Evolutionary conservation across 805 yeast genomes (phyloP), one percentile per base, ranked within the genome.

Genomic region (Candida boidinii): DNA sequence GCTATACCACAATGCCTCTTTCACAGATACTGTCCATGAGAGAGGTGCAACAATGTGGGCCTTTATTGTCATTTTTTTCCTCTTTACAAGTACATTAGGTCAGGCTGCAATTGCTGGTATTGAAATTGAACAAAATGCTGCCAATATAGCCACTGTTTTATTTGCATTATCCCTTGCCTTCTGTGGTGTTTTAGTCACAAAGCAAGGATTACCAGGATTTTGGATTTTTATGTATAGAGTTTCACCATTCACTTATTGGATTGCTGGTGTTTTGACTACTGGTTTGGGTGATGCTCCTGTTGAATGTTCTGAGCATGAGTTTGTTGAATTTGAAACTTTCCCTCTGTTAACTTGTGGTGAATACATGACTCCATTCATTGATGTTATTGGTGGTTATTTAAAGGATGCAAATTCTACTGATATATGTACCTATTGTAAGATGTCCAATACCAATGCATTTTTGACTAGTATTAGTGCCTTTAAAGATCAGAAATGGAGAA

Each of bases 141-240:
- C 78, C 39, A 73, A 75, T 45, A 37, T 73, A 33, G 68, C 73
- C 1, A 60, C 70, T 23, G 47, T 80, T 45, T 48, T 76, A 39
- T 79, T 75, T 55, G 73, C 81, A 2, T 56, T 79, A 65, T 62
- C 74, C 25, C 60, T 83, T 58, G 69, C 71, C 34, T 80, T 82
- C 72, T 79, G 86, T 67, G 94, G 94, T 67, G 84, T 79, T 28
- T 60, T 83, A 60, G 75, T 71, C 12, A 61, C 72, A 17, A 70
- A 75, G 28, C 49, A 62, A 14, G n/a, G n/a, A n/a, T n/a, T n/a
- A n/a, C n/a, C n/a, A n/a, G 75, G 85, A n/a, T 83, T 83, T 65
- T 74, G 88, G 87, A 61, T 69, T 28, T 81, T 79, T 65, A 76
- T 81, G 85, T 81, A 79, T 64, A 65, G 87, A 51, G 70, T 65